phyloP scores from a whole-genome alignment of 163 green algal genomes.

The Smithsoniella earleae region DNA sequence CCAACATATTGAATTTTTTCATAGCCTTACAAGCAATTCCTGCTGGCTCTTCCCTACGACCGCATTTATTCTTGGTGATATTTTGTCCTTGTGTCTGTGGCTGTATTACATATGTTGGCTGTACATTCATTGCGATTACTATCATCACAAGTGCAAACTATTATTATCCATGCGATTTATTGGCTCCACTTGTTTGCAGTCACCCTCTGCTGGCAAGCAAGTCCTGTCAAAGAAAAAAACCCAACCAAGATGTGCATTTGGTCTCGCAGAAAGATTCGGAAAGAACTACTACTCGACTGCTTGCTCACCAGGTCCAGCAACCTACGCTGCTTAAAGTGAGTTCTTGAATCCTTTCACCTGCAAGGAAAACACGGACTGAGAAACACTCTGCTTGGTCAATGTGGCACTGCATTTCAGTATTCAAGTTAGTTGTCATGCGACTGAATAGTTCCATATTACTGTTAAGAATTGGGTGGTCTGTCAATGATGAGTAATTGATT shows the following conservation, averaged over 20 bases:
- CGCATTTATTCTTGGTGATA: no score
- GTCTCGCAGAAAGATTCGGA: not conserved
- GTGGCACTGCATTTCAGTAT: not conserved
- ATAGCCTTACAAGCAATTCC: no score
- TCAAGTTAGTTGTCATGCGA: no score
- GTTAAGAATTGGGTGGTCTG: not conserved
- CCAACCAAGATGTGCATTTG: slow-evolving; percentile 15
- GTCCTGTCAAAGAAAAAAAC: slow-evolving; percentile 30
- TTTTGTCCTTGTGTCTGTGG: no score
- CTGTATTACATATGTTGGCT: no score
- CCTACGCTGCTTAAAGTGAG: slow-evolving; percentile 11
- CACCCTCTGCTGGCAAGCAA: not conserved
- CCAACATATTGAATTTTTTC: no score
- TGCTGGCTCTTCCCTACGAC: no score
- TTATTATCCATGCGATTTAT: not conserved
- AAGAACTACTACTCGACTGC: slow-evolving; percentile 27
- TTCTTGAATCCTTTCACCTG: no score
- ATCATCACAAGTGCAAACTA: no score
- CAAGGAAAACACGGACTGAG: not conserved
- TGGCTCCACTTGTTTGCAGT: not conserved
- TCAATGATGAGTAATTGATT: not conserved
- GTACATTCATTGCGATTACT: no score
- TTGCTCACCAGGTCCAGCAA: slow-evolving; percentile 1
- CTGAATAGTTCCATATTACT: no score
- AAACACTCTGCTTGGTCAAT: not conserved